Percentiles rank a stretch among this genome's conserved stretches.
Conservation (phyloP, 352 stramenopile species). For the Achlya hypogyna region DNA sequence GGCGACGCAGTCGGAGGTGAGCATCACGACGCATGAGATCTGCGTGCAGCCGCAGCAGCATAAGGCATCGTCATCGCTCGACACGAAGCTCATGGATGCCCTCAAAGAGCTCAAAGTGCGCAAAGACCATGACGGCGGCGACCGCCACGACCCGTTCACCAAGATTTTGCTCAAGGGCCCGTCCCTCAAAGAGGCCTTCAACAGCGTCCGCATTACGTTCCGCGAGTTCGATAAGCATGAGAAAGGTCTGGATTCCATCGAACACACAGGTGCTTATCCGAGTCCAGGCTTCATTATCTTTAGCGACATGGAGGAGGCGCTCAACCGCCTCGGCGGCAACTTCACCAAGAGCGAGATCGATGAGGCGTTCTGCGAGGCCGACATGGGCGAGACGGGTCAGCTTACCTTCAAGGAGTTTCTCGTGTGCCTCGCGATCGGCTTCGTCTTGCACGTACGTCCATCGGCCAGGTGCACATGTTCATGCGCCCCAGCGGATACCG, state of each 20-base stretch:
- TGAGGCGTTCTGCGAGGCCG: constrained; percentile 72
- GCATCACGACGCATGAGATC: constrained; percentile 8
- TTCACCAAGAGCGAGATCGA: constrained; percentile 64
- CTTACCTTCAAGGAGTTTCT: constrained; percentile 86
- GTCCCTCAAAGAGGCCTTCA: constrained; percentile 43
- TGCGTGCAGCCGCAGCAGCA: constrained; percentile 6
- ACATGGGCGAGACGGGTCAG: constrained; percentile 70
- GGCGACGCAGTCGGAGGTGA: not conserved
- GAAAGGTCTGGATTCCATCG: constrained; percentile 27
- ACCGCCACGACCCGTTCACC: constrained; percentile 55
- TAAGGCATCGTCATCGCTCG: constrained; percentile 27
- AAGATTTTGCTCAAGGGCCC: constrained; percentile 74
- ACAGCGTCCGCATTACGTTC: constrained; percentile 71
- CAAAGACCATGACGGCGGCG: constrained; percentile 33
- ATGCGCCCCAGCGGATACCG: constrained; percentile 52
- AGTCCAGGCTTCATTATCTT: constrained; percentile 62
- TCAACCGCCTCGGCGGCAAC: constrained; percentile 64
- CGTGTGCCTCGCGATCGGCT: constrained; percentile 76
- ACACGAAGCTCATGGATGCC: constrained; percentile 76
- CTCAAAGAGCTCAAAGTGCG: constrained; percentile 66
- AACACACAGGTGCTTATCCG: not conserved
- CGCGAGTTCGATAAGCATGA: constrained; percentile 45
- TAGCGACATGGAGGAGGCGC: constrained; percentile 52
- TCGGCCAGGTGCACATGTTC: not conserved
- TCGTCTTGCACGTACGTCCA: constrained; percentile 68